These are phyloP conservation scores for Obba rivulosa DNA, from an alignment of 768 basidiomycete species.

Conservation along the genomic window DNA sequence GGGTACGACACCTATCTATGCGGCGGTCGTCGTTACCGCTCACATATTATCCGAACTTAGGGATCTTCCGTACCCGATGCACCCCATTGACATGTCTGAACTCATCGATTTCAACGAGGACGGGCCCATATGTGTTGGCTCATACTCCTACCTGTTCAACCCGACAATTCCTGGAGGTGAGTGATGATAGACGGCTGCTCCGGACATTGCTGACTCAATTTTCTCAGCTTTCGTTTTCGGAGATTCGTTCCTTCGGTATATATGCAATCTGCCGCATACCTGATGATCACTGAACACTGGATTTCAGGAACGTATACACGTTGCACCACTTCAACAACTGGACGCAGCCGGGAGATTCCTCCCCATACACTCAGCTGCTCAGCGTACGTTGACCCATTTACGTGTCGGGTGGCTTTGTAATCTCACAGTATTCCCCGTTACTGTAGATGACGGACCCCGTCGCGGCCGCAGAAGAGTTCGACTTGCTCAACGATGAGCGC, in stretches of 20 bases:
- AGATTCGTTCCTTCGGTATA: slow-evolving; percentile 12
- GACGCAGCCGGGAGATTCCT: neutral
- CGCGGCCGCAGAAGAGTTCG: no score
- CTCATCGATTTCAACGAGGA: neutral
- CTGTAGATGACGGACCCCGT: no score
- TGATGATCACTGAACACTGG: no score
- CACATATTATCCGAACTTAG: neutral
- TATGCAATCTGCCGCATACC: no score
- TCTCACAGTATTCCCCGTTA: no score
- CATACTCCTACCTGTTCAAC: neutral
- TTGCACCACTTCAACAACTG: slow-evolving; percentile 9
- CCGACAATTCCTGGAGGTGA: neutral
- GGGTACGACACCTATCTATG: slow-evolving; percentile 1
- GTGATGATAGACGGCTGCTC: neutral
- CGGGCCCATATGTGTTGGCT: neutral
- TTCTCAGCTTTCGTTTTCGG: slow-evolving; percentile 9
- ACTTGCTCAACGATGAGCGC: no score
- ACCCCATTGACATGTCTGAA: slow-evolving; percentile 1
- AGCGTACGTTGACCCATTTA: neutral
- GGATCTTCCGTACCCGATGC: slow-evolving; percentile 1
- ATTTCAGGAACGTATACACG: slow-evolving; percentile 12
- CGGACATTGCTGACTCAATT: neutral
- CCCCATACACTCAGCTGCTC: slow-evolving; percentile 3
- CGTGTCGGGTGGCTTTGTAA: no score
- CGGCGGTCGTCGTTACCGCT: no score